Evolutionary conservation across 73 alveolate species (phyloP), one percentile per base, ranked within the genome.

Genomic region (Durusdinium trenchii): DNA sequence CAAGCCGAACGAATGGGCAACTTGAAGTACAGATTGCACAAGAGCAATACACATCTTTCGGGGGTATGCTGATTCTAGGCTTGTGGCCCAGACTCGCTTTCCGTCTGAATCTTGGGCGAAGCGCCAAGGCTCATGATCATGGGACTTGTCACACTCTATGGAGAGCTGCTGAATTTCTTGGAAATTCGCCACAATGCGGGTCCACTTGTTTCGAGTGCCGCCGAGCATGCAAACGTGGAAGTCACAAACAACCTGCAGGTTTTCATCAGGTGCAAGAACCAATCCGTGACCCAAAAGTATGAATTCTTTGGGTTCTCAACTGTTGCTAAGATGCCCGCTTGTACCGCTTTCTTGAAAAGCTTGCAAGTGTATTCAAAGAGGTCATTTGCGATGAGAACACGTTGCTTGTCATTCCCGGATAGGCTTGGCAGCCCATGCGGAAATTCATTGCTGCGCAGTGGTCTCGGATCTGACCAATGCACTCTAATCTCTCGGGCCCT

Each of bases 221-320:
- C 87, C 87, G 5, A 76, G n/a, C 87, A 76, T 76, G 87, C 87
- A 76, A 3, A n/a, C 61, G 20, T 76, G 87, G 36, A 43, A 76
- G 61, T 76, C 87, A 12, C 42, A 43, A 42, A 76, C 28, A 43
- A 6, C 12, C 2, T 23, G 36, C 2, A 3, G 62, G 57, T 6
- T 7, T 45, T 40, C 38, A 14, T 28, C 57, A 76, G 9, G 20
- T 28, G 38, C 40, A 18, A 36, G 10, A 76, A 12, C 32, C 42
- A 43, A 14, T 3, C 61, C 3, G 87, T 76, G 6, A 9, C 36
- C 87, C 87, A 43, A 23, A 76, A 76, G 42, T 42, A 43, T 5
- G 42, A 7, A 38, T 30, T 43, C 36, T 38, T 18, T 43, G 87
- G 87, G 43, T 76, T 76, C 40, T 79, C 90, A 7, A 79, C 2